Evolutionary conservation across 2,329 filamentous ascomycete genomes (phyloP).

Genomic region (Penicillium sp.): DNA sequence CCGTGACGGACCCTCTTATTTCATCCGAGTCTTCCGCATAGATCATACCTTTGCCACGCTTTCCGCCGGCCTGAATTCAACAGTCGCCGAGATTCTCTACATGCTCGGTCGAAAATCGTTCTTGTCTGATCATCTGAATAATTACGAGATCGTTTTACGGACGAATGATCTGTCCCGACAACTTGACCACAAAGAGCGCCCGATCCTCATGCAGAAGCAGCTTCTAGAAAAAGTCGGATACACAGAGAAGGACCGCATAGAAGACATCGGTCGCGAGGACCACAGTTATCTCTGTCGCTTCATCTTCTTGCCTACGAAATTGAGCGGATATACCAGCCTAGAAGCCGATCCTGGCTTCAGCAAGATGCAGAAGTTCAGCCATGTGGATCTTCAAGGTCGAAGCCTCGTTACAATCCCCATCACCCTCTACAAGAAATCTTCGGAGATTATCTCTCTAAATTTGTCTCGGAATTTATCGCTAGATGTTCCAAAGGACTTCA

Average conservation of each 20-base stretch:
- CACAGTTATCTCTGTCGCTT: slow-evolving; percentile 97
- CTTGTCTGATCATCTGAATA: slow-evolving; percentile 82
- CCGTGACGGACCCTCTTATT: slow-evolving; percentile 76
- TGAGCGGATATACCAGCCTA: slow-evolving; percentile 72
- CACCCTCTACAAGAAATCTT: slow-evolving; percentile 83
- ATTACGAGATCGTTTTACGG: slow-evolving; percentile 92
- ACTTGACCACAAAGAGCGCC: slow-evolving; percentile 73
- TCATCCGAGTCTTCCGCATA: slow-evolving; percentile 90
- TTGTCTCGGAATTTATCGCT: slow-evolving; percentile 88
- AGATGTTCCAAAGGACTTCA: slow-evolving; percentile 93
- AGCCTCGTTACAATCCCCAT: slow-evolving; percentile 96
- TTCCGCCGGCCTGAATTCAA: slow-evolving; percentile 78
- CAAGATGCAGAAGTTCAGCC: slow-evolving; percentile 86
- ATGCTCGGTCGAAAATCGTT: slow-evolving; percentile 94
- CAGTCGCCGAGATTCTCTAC: slow-evolving; percentile 81
- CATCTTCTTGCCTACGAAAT: slow-evolving; percentile 86
- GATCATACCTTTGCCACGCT: slow-evolving; percentile 94
- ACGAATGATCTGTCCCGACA: slow-evolving; percentile 89
- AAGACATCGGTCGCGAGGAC: slow-evolving; percentile 93
- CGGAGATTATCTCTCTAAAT: slow-evolving; percentile 92
- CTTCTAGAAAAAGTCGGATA: slow-evolving; percentile 92
- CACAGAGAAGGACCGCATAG: slow-evolving; percentile 78
- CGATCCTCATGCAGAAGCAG: slow-evolving; percentile 86
- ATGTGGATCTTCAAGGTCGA: slow-evolving; percentile 85
- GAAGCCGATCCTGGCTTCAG: slow-evolving; percentile 76